Conservation (phyloP, 2,329 filamentous ascomycete genomes). For the Penicillium sp. region DNA sequence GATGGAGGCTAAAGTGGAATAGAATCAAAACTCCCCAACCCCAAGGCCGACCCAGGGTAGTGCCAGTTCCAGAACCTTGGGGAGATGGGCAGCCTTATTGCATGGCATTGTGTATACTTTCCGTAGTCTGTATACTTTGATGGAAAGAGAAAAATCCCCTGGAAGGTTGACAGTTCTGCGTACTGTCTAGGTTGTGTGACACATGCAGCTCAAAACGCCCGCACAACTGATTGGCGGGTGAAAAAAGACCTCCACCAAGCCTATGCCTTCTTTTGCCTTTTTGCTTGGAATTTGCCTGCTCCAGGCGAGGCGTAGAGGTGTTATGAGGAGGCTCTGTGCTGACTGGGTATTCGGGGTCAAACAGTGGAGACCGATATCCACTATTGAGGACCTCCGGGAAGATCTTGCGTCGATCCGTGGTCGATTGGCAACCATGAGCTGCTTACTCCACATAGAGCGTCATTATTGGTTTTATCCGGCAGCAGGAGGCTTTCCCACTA, state of each 20-base stretch:
- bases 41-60: background rate
- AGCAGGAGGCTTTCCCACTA: constrained; percentile 13
- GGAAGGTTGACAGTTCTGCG: background rate
- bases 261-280: background rate
- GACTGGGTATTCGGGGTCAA: background rate
- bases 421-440: constrained; percentile 24
- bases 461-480: constrained; percentile 16
- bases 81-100: background rate
- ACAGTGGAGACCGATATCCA: constrained; percentile 9
- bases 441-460: constrained; percentile 10
- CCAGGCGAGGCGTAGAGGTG: background rate
- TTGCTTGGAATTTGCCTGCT: background rate
- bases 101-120: background rate
- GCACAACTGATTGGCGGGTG: background rate
- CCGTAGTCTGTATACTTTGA: background rate
- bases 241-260: background rate
- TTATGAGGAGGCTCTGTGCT: constrained; percentile 3
- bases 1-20: background rate
- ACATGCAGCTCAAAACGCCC: background rate
- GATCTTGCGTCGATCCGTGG: constrained; percentile 21
- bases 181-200: background rate
- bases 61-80: background rate
- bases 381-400: constrained; percentile 26
- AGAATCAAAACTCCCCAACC: background rate
- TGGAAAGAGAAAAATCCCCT: background rate